Conservation (phyloP, 176 grass and related monocot species). For the Triticum turgidum region DNA sequence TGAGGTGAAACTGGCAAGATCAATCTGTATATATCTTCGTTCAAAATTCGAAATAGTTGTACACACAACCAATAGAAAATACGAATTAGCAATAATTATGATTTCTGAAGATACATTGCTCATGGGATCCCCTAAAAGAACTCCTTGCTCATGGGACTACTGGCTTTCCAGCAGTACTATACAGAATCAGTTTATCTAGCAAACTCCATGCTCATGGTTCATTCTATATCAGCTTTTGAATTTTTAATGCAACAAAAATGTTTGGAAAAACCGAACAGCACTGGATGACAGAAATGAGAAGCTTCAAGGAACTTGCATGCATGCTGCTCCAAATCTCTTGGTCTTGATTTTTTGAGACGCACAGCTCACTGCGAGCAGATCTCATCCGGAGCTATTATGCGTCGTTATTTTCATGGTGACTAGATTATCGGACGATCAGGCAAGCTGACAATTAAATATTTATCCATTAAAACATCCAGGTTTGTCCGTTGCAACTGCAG, state of each 20-base stretch:
- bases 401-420: conserved; percentile 10
- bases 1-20: not conserved
- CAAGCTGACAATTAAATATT: not conserved
- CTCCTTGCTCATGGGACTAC: not conserved
- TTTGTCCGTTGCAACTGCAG: not conserved
- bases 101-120: not conserved
- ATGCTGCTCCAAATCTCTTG: not conserved
- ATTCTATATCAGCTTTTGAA: not conserved
- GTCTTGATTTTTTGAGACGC: conserved; percentile 17
- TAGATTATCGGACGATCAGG: conserved; percentile 1
- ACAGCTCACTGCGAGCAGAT: conserved; percentile 35
- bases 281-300: conserved; percentile 8
- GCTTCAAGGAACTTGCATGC: conserved; percentile 41
- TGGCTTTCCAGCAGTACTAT: not conserved
- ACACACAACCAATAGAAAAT: not conserved
- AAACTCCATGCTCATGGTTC: not conserved
- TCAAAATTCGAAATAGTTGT: not conserved
- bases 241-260: not conserved
- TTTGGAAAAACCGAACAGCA: not conserved
- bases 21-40: not conserved
- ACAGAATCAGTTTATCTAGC: not conserved
- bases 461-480: not conserved
- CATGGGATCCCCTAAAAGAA: not conserved
- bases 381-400: not conserved
- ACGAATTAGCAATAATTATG: not conserved